A percentile compares a stretch with the other conserved stretches of the same genome.
These are phyloP conservation scores for Crassisporium funariophilum DNA, from an alignment of 768 basidiomycete species.

Conservation along the genomic window DNA sequence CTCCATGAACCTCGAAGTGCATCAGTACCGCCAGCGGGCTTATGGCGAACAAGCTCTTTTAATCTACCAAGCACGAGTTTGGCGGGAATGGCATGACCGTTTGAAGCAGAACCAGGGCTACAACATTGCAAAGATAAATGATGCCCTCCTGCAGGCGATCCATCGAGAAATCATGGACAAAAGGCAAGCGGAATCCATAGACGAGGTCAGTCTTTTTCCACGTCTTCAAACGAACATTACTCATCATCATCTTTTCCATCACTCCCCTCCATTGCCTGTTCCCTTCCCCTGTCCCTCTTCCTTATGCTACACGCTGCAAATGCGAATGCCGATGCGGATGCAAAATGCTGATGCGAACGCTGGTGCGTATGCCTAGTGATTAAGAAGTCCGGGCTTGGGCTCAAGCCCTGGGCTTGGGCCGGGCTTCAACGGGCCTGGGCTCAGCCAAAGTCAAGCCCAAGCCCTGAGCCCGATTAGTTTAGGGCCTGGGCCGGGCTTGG, in stretches of 20 bases:
- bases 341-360: background rate
- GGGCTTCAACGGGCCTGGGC: too few relatives aligned
- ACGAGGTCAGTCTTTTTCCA: background rate
- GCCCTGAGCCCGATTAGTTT: too few relatives aligned
- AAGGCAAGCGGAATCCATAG: background rate
- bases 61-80: constrained; percentile 10
- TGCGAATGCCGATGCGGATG: background rate
- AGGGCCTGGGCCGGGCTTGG: too few relatives aligned
- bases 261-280: background rate
- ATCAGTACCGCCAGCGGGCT: constrained; percentile 1
- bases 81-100: constrained; percentile 14
- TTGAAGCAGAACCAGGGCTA: background rate
- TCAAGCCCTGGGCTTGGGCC: too few relatives aligned
- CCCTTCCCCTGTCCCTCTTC: background rate
- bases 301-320: too few relatives aligned
- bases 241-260: background rate
- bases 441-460: too few relatives aligned
- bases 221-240: background rate
- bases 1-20: constrained; percentile 14
- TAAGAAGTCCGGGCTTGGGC: too few relatives aligned
- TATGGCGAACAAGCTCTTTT: constrained; percentile 10
- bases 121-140: constrained; percentile 12
- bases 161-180: constrained; percentile 2
- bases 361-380: background rate
- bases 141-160: constrained; percentile 1